A percentile compares a stretch with the other conserved stretches of the same genome.
phyloP scores from a whole-genome alignment of 2,329 filamentous ascomycete genomes.

The Trichoderma sp. region DNA sequence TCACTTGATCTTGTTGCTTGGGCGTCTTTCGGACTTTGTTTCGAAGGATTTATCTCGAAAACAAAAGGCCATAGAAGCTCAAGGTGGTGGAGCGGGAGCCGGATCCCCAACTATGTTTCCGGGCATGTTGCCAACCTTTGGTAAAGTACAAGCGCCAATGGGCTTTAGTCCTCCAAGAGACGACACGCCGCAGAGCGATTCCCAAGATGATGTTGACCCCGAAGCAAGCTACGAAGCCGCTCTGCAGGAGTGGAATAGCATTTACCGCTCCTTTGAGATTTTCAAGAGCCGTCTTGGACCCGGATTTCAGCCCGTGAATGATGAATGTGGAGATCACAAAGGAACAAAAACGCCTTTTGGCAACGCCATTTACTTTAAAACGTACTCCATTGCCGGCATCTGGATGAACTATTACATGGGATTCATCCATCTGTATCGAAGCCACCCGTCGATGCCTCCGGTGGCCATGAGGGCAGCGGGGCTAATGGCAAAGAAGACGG shows the following conservation, averaged over 20 bases:
- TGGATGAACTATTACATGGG: slow-evolving; percentile 89
- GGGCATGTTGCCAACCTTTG: slow-evolving; percentile 57
- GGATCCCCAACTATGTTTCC: slow-evolving; percentile 50
- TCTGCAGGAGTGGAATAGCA: slow-evolving; percentile 74
- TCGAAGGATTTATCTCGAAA: slow-evolving; percentile 79
- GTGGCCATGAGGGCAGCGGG: slow-evolving; percentile 85
- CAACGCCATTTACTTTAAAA: slow-evolving; percentile 75
- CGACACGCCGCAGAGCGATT: slow-evolving; percentile 34
- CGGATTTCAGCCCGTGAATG: slow-evolving; percentile 73
- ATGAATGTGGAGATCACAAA: slow-evolving; percentile 62
- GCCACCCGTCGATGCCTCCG: slow-evolving; percentile 88
- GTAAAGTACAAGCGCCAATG: slow-evolving; percentile 52
- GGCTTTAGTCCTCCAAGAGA: slow-evolving; percentile 52
- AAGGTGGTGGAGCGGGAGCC: slow-evolving; percentile 35
- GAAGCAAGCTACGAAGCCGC: slow-evolving; percentile 67
- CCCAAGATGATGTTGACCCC: slow-evolving; percentile 58
- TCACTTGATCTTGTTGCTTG: slow-evolving; percentile 80
- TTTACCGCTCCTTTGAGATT: slow-evolving; percentile 68
- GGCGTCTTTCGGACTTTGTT: slow-evolving; percentile 76
- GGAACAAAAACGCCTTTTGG: slow-evolving; percentile 73
- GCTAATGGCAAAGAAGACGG: slow-evolving; percentile 72
- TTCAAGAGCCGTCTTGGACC: slow-evolving; percentile 68
- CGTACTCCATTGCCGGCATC: slow-evolving; percentile 81
- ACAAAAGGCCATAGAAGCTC: slow-evolving; percentile 55
- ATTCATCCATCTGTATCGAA: slow-evolving; percentile 76